phyloP scores from a whole-genome alignment of 2,329 filamentous ascomycete genomes.

The Clonostachys rosea region DNA sequence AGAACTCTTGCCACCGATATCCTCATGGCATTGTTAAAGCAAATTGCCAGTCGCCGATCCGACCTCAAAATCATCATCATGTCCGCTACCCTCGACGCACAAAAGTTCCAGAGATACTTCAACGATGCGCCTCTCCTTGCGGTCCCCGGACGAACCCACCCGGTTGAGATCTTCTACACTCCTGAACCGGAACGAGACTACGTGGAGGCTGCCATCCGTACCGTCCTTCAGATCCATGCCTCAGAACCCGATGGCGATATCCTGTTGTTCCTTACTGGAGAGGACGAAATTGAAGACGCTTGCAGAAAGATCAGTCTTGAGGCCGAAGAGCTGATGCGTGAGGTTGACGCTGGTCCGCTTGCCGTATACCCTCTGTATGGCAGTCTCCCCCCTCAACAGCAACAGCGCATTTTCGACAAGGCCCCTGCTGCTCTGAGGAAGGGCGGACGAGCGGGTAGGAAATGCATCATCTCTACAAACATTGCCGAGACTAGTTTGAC shows the following conservation, averaged over 20 bases:
- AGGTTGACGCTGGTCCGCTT: constrained; percentile 87
- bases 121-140: constrained; percentile 88
- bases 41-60: constrained; percentile 73
- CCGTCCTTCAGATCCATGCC: constrained; percentile 94
- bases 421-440: constrained; percentile 69
- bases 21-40: constrained; percentile 92
- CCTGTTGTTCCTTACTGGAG: constrained; percentile 89
- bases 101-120: constrained; percentile 98
- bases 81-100: constrained; percentile 93
- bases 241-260: constrained; percentile 91
- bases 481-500: constrained; percentile 97
- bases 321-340: constrained; percentile 84
- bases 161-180: constrained; percentile 98
- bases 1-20: constrained; percentile 96
- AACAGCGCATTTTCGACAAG: constrained; percentile 92
- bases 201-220: constrained; percentile 89
- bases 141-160: constrained; percentile 90
- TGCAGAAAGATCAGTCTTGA: constrained; percentile 88
- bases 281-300: constrained; percentile 97
- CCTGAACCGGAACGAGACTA: constrained; percentile 95
- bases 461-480: constrained; percentile 92
- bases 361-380: constrained; percentile 93
- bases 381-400: constrained; percentile 84
- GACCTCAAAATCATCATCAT: constrained; percentile 99
- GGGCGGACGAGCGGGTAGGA: constrained; percentile 83